These are phyloP conservation scores for Tubosaeta brunneosetosa DNA, from an alignment of 768 basidiomycete species.

Conservation along the genomic window DNA sequence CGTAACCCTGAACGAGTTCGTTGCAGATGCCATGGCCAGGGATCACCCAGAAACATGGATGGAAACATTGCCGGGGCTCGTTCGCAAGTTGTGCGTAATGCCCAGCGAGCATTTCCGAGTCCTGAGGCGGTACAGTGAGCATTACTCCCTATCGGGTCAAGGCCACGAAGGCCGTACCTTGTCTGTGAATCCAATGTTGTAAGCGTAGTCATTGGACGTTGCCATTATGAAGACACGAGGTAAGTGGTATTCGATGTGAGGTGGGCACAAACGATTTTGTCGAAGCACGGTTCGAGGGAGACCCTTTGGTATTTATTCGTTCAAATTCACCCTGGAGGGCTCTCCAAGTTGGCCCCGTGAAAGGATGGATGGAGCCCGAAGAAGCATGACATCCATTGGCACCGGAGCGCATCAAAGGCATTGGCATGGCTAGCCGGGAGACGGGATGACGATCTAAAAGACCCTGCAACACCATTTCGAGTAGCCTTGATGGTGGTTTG, in stretches of 20 bases:
- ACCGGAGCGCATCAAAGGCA: constrained; percentile 12
- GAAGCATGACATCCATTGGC: constrained; percentile 10
- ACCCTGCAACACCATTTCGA: constrained; percentile 12
- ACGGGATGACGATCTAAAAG: not conserved
- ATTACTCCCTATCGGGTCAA: not conserved
- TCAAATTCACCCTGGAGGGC: constrained; percentile 15
- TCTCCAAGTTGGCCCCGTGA: constrained; percentile 17
- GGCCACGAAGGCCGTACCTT: constrained; percentile 2
- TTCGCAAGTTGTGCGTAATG: not conserved
- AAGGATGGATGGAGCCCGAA: constrained; percentile 12
- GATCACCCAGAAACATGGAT: constrained; percentile 17
- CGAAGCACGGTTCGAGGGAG: constrained; percentile 6
- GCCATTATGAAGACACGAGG: not conserved
- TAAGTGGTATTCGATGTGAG: not conserved
- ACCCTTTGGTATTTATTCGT: constrained; percentile 15
- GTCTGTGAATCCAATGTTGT: constrained; percentile 7
- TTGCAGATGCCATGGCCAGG: not conserved
- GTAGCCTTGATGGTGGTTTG: not conserved
- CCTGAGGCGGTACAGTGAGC: constrained; percentile 10
- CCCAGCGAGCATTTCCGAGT: not conserved
- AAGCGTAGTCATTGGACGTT: constrained; percentile 2
- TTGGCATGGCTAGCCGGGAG: constrained; percentile 8
- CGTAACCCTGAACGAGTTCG: not conserved
- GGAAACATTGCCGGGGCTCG: constrained; percentile 2
- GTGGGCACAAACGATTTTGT: constrained; percentile 1